Evolutionary conservation across 2,329 filamentous ascomycete genomes (phyloP).

Genomic region (Alternaria metachromatica): DNA sequence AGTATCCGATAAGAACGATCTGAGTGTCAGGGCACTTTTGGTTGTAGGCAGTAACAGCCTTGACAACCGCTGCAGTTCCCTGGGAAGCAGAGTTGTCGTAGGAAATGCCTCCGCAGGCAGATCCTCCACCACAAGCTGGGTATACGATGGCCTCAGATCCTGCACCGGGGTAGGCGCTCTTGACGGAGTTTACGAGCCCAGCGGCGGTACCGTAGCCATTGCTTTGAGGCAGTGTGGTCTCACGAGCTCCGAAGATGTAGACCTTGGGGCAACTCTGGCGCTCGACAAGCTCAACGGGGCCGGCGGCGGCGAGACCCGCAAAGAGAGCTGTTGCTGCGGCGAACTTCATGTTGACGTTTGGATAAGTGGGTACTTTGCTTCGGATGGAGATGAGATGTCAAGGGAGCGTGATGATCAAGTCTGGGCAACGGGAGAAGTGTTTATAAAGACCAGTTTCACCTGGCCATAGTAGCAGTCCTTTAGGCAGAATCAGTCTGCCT

Average conservation of each 20-base stretch:
- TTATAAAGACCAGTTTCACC: constrained; percentile 25
- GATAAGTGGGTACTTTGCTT: not conserved
- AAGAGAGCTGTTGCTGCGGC: constrained; percentile 38
- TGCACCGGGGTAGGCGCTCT: constrained; percentile 49
- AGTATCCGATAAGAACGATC: constrained; percentile 69
- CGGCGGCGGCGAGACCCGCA: constrained; percentile 42
- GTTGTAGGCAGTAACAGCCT: constrained; percentile 66
- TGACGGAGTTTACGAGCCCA: constrained; percentile 51
- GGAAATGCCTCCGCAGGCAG: constrained; percentile 63
- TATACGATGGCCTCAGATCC: constrained; percentile 53
- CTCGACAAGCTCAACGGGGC: constrained; percentile 45
- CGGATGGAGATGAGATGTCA: constrained; percentile 14
- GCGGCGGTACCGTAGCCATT: constrained; percentile 50
- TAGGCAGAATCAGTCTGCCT: constrained; percentile 41
- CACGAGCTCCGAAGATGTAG: constrained; percentile 54
- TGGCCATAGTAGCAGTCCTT: constrained; percentile 18
- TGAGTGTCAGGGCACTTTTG: constrained; percentile 63
- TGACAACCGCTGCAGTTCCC: constrained; percentile 65
- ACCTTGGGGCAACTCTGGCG: constrained; percentile 51
- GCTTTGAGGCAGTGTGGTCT: constrained; percentile 49
- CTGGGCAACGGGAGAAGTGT: constrained; percentile 15
- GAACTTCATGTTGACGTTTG: constrained; percentile 38
- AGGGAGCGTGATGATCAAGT: constrained; percentile 16
- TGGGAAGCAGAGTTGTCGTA: constrained; percentile 66
- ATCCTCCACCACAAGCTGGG: constrained; percentile 68